phyloP scores from a whole-genome alignment of 2,329 filamentous ascomycete genomes.

The Cytospora piceae region DNA sequence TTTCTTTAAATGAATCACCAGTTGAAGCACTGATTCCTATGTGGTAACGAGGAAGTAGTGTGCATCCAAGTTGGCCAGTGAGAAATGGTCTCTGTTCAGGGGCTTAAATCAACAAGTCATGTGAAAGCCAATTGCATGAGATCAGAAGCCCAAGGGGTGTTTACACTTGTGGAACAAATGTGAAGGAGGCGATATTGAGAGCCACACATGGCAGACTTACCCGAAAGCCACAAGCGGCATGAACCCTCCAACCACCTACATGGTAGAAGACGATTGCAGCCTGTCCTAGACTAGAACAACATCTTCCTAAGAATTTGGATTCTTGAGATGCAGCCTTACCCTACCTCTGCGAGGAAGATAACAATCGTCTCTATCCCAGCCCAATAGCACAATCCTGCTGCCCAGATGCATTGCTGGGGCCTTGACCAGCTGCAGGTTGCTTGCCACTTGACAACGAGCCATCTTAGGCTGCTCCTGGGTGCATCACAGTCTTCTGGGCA shows the following conservation, averaged over 20 bases:
- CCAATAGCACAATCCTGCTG: background rate
- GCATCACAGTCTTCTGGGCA: background rate
- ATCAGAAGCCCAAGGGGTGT: background rate
- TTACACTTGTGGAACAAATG: background rate
- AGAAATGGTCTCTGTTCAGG: background rate
- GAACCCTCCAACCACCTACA: too few relatives aligned
- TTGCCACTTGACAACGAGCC: background rate
- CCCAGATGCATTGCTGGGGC: background rate
- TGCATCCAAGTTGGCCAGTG: background rate
- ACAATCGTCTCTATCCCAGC: background rate
- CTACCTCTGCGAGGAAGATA: background rate
- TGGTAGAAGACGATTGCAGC: background rate
- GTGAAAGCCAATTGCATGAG: background rate
- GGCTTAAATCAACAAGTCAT: background rate
- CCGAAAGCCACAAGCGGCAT: too few relatives aligned
- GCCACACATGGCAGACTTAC: too few relatives aligned
- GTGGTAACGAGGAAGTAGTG: background rate
- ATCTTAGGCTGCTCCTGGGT: background rate
- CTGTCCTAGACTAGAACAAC: background rate
- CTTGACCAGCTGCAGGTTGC: background rate
- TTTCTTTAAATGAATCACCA: background rate
- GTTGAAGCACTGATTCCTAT: background rate
- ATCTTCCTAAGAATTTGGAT: background rate
- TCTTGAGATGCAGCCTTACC: background rate
- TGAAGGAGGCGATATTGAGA: too few relatives aligned